phyloP scores from a whole-genome alignment of 495 filamentous ascomycete species.

The Pseudotulostoma volvatum region DNA sequence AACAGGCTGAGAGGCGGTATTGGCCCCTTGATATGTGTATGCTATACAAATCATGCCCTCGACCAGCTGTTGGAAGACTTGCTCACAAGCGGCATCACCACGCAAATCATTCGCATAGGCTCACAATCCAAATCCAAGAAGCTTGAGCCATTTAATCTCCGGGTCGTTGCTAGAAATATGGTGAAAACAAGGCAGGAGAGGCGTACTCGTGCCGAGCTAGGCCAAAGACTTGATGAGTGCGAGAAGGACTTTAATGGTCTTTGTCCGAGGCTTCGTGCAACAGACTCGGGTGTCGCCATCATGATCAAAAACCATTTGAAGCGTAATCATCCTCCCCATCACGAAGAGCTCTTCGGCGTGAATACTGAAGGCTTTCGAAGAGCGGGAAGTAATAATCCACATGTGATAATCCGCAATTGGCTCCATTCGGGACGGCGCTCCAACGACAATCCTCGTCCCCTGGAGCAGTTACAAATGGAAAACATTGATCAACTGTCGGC shows the following conservation, averaged over 20 bases:
- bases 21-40: constrained; percentile 44
- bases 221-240: constrained; percentile 1
- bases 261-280: constrained; percentile 1
- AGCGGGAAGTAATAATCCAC: constrained; percentile 14
- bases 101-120: constrained; percentile 53
- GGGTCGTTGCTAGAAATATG: constrained; percentile 5
- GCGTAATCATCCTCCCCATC: background rate
- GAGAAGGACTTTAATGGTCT: constrained; percentile 3
- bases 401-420: constrained; percentile 17
- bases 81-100: constrained; percentile 21
- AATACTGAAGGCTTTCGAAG: constrained; percentile 16
- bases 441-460: background rate
- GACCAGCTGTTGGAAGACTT: constrained; percentile 49
- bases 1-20: constrained; percentile 31
- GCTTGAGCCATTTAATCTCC: constrained; percentile 11
- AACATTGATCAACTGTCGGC: constrained; percentile 12
- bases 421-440: constrained; percentile 1
- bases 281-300: constrained; percentile 1
- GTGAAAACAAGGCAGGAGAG: constrained; percentile 7
- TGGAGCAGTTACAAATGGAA: constrained; percentile 6
- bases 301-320: background rate
- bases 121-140: constrained; percentile 44
- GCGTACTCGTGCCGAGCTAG: constrained; percentile 2
- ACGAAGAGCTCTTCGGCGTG: background rate
- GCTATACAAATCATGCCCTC: constrained; percentile 53